Evolutionary conservation across 768 basidiomycete genomes (phyloP).

Genomic region (Hirschioporus abietinus): DNA sequence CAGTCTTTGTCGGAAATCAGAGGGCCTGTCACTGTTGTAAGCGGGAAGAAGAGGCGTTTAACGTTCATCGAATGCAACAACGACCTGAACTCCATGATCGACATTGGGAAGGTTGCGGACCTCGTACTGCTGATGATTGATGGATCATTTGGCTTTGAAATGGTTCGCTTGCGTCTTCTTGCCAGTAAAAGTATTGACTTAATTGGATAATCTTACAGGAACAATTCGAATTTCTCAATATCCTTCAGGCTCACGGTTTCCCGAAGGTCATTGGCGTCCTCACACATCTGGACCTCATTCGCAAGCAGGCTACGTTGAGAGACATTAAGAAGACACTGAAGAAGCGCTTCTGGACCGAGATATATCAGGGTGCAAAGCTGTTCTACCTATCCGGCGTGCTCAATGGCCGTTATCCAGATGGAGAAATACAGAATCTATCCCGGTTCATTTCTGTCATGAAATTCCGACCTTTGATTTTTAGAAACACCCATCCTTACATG

Average conservation of each 20-base stretch:
- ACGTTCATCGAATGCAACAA: constrained; percentile 98
- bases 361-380: constrained; percentile 96
- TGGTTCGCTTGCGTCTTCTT: constrained; percentile 52
- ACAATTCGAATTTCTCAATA: constrained; percentile 97
- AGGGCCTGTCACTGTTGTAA: constrained; percentile 92
- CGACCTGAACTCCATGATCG: constrained; percentile 97
- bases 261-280: constrained; percentile 98
- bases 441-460: constrained; percentile 98
- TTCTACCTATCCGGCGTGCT: constrained; percentile 96
- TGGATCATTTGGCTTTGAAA: constrained; percentile 96
- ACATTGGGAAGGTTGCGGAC: constrained; percentile 95
- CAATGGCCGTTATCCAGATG: constrained; percentile 96
- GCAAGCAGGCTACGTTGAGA: constrained; percentile 80
- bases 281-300: constrained; percentile 94
- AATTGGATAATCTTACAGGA: constrained; percentile 48
- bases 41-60: constrained; percentile 87
- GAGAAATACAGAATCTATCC: constrained; percentile 91
- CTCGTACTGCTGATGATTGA: constrained; percentile 97
- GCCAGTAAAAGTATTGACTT: neutral
- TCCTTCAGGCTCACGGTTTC: constrained; percentile 95
- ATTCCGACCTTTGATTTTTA: constrained; percentile 94
- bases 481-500: constrained; percentile 92
- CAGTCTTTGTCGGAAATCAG: constrained; percentile 85
- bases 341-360: constrained; percentile 99
- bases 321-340: constrained; percentile 92